These are phyloP conservation scores for Trichoderma brevicompactum DNA, from an alignment of 2,329 filamentous ascomycete genomes.

Conservation along the genomic window DNA sequence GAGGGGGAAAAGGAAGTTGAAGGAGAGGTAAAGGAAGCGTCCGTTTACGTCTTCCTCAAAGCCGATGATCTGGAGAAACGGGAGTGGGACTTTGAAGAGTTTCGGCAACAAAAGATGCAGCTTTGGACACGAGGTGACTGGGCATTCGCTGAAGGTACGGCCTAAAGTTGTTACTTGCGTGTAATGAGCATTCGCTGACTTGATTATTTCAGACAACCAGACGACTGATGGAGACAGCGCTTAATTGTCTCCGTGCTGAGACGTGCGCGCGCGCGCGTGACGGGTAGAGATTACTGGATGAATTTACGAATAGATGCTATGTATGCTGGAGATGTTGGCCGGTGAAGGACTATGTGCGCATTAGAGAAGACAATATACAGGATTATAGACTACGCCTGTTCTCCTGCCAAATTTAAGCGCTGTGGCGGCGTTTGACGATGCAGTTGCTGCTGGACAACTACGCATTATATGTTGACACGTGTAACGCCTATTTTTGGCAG, in stretches of 20 bases:
- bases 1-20: constrained; percentile 45
- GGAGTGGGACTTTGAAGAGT: constrained; percentile 90
- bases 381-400: neutral
- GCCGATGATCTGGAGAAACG: constrained; percentile 62
- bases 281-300: neutral
- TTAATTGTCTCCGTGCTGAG: neutral
- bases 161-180: neutral
- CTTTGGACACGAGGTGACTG: constrained; percentile 58
- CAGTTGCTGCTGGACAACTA: neutral
- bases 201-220: neutral
- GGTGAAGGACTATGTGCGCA: neutral
- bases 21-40: constrained; percentile 55
- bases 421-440: neutral
- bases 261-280: neutral
- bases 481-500: neutral
- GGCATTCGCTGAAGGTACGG: constrained; percentile 47
- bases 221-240: neutral
- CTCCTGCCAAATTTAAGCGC: neutral
- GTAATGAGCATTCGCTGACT: constrained; percentile 10
- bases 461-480: neutral
- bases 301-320: neutral
- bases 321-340: no score
- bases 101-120: constrained; percentile 72
- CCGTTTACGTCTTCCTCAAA: constrained; percentile 68
- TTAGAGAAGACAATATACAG: neutral